Evolutionary conservation across 1,139 yeast genomes (phyloP).

Genomic region (Casaregolazyma lundiana): DNA sequence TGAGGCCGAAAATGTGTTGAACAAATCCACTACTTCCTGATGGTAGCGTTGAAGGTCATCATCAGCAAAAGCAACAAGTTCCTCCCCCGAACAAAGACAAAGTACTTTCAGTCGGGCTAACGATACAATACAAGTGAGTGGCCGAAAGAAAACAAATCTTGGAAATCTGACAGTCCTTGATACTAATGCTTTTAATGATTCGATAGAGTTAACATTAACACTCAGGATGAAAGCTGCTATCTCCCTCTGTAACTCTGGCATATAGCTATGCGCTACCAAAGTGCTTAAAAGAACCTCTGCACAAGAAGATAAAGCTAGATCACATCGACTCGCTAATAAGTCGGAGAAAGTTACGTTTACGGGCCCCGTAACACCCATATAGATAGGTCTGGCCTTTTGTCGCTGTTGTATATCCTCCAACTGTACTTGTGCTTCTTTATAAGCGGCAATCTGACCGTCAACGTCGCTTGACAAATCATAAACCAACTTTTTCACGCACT

Average conservation of each 20-base stretch:
- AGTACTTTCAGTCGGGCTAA: conserved; percentile 3
- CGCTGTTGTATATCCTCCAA: neutral
- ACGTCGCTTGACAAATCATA: neutral
- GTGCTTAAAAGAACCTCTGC: neutral
- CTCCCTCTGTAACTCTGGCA: neutral
- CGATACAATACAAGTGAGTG: conserved; percentile 1
- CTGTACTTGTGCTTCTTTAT: neutral
- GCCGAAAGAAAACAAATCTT: conserved; percentile 5
- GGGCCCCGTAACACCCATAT: too few species aligned
- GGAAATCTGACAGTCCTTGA: conserved; percentile 1
- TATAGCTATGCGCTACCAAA: neutral
- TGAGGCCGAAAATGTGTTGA: neutral
- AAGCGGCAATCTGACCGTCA: neutral
- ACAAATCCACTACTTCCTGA: neutral
- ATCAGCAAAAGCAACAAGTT: neutral
- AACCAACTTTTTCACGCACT: neutral
- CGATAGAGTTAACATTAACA: neutral
- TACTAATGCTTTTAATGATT: neutral
- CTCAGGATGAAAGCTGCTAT: neutral
- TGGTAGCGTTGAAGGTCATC: neutral
- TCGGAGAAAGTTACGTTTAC: too few species aligned
- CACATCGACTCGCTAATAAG: too few species aligned
- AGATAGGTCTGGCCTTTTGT: too few species aligned
- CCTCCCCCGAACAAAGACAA: neutral
- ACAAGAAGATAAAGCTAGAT: neutral